phyloP scores from a whole-genome alignment of 257 asterid species.

The Eucommia ulmoides region DNA sequence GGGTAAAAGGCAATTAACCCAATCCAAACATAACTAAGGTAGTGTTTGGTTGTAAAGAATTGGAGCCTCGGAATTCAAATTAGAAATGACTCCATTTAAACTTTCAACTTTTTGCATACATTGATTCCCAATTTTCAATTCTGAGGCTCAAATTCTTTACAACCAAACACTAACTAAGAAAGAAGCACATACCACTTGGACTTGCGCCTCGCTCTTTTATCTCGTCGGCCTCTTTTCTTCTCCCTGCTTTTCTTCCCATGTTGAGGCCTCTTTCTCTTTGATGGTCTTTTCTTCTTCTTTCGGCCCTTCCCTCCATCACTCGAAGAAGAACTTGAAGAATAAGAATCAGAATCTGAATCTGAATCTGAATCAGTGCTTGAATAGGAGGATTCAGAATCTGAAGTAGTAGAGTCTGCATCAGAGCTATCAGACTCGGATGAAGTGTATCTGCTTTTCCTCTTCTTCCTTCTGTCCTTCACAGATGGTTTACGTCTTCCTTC shows the following conservation, averaged over 20 bases:
- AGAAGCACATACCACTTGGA: slow-evolving; percentile 34
- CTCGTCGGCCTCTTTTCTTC: slow-evolving; percentile 29
- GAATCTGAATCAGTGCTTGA: slow-evolving; percentile 57
- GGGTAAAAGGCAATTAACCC: no score
- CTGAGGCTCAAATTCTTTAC: no score
- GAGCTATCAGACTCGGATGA: slow-evolving; percentile 84
- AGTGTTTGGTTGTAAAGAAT: no score
- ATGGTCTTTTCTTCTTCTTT: slow-evolving; percentile 49
- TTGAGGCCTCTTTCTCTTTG: slow-evolving; percentile 34
- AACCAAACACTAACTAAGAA: no score
- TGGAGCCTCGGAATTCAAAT: no score
- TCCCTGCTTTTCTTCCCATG: slow-evolving; percentile 32
- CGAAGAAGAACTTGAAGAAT: slow-evolving; percentile 51
- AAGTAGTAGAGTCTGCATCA: slow-evolving; percentile 52
- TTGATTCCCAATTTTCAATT: no score
- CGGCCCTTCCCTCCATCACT: slow-evolving; percentile 80
- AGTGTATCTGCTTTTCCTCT: slow-evolving; percentile 54
- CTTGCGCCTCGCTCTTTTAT: slow-evolving; percentile 35
- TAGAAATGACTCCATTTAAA: not conserved
- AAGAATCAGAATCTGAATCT: slow-evolving; percentile 46
- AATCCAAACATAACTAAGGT: no score
- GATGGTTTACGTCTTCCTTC: slow-evolving; percentile 37
- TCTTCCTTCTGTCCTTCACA: slow-evolving; percentile 35
- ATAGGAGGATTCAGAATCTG: slow-evolving; percentile 58
- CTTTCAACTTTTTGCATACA: no score